Percentiles rank a stretch among this genome's conserved stretches.
These are phyloP conservation scores for Neohortaea acidophila DNA, from an alignment of 495 filamentous ascomycete genomes.

Conservation along the genomic window DNA sequence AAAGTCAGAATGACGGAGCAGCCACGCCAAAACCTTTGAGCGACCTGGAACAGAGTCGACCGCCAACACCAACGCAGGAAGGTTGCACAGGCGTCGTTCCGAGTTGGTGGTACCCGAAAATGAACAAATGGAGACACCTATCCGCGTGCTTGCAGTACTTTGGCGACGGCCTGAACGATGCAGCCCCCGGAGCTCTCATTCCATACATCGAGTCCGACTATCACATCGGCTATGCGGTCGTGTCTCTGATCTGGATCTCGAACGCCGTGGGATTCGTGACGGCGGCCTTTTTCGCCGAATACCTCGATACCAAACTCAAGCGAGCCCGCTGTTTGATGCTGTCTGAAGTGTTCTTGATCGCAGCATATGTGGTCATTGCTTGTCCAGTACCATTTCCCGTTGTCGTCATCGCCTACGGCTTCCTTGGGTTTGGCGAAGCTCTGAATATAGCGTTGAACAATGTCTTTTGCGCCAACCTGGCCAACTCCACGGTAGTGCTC, in stretches of 20 bases:
- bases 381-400: constrained; percentile 53
- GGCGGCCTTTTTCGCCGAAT: constrained; percentile 50
- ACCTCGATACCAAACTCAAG: constrained; percentile 40
- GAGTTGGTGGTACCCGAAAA: constrained; percentile 37
- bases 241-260: constrained; percentile 66
- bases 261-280: constrained; percentile 60
- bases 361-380: constrained; percentile 48
- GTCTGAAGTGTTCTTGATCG: constrained; percentile 33
- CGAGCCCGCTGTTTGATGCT: constrained; percentile 46
- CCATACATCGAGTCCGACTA: constrained; percentile 63
- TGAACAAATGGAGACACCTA: constrained; percentile 32
- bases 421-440: constrained; percentile 52
- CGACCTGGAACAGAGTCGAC: constrained; percentile 41
- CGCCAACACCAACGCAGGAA: constrained; percentile 28
- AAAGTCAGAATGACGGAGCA: background rate
- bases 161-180: constrained; percentile 34
- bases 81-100: constrained; percentile 33
- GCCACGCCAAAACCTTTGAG: constrained; percentile 26
- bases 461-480: constrained; percentile 56
- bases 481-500: constrained; percentile 45
- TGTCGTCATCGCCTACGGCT: constrained; percentile 48
- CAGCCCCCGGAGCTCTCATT: constrained; percentile 55
- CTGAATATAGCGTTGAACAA: constrained; percentile 57
- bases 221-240: constrained; percentile 52
- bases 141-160: constrained; percentile 31